These are phyloP conservation scores for Eremochloa ophiuroides DNA, from an alignment of 176 grass and related monocot genomes.

Conservation along the genomic window DNA sequence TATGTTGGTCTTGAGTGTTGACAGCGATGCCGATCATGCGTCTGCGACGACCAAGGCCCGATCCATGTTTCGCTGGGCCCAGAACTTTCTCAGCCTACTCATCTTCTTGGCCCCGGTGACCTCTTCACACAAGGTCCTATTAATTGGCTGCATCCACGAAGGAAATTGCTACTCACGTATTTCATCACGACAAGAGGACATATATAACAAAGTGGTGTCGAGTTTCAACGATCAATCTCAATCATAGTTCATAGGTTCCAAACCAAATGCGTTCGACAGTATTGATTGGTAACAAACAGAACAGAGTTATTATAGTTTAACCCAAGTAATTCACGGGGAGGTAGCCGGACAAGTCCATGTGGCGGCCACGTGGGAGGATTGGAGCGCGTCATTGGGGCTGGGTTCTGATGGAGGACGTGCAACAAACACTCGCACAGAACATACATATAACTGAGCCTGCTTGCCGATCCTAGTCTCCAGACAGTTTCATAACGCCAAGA, in stretches of 20 bases:
- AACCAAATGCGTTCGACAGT: no score
- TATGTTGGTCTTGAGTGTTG: no score
- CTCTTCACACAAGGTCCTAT: no score
- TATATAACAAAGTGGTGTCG: neutral
- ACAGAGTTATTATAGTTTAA: neutral
- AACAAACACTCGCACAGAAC: neutral
- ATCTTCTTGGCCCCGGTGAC: neutral
- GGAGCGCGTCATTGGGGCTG: neutral
- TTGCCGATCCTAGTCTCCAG: constrained; percentile 3
- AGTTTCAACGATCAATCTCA: neutral
- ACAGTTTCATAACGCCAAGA: constrained; percentile 24
- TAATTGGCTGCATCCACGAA: no score
- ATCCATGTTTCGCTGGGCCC: neutral
- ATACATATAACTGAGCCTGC: neutral
- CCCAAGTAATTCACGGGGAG: neutral
- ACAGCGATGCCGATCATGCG: no score
- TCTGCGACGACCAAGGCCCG: no score
- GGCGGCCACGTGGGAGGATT: constrained; percentile 27
- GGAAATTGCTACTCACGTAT: no score
- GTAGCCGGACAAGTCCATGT: constrained; percentile 18
- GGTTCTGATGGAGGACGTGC: constrained; percentile 1
- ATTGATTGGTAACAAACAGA: neutral
- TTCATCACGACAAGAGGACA: no score
- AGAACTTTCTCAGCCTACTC: neutral
- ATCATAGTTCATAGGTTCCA: no score